phyloP scores from a whole-genome alignment of 768 basidiomycete species.

The Collybia mongolica region DNA sequence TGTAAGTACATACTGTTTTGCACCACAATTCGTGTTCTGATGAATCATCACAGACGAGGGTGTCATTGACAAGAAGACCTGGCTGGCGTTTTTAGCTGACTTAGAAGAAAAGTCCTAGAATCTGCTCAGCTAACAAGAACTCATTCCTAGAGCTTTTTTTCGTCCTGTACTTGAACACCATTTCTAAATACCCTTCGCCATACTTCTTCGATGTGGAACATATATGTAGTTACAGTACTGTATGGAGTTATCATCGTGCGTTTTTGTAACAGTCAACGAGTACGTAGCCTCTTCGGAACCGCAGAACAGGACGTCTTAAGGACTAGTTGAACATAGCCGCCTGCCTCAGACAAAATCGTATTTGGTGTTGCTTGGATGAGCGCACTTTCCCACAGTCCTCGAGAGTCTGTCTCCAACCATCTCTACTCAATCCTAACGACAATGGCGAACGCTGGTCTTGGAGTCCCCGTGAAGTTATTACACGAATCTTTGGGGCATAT shows the following conservation, averaged over 20 bases:
- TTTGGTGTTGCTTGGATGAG: constrained; percentile 18
- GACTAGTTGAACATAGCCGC: no score
- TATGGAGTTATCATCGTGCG: no score
- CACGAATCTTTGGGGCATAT: constrained; percentile 97
- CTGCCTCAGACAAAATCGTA: no score
- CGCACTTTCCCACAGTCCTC: constrained; percentile 13
- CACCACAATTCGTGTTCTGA: background rate
- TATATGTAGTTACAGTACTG: background rate
- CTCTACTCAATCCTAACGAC: constrained; percentile 20
- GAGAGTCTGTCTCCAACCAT: background rate
- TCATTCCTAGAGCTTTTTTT: background rate
- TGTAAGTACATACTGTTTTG: constrained; percentile 47
- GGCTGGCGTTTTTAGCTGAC: constrained; percentile 83
- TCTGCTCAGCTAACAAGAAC: no score
- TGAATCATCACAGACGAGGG: constrained; percentile 64
- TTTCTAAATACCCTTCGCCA: no score
- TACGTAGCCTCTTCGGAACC: no score
- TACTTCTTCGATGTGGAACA: no score
- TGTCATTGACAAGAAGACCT: constrained; percentile 91
- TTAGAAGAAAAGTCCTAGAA: constrained; percentile 56
- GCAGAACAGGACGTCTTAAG: no score
- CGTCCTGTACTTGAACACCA: no score
- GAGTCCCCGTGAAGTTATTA: constrained; percentile 94
- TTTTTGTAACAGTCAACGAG: no score
- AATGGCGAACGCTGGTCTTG: constrained; percentile 67